Evolutionary conservation across 768 basidiomycete genomes (phyloP).

Genomic region (Infundibulicybe gibba): DNA sequence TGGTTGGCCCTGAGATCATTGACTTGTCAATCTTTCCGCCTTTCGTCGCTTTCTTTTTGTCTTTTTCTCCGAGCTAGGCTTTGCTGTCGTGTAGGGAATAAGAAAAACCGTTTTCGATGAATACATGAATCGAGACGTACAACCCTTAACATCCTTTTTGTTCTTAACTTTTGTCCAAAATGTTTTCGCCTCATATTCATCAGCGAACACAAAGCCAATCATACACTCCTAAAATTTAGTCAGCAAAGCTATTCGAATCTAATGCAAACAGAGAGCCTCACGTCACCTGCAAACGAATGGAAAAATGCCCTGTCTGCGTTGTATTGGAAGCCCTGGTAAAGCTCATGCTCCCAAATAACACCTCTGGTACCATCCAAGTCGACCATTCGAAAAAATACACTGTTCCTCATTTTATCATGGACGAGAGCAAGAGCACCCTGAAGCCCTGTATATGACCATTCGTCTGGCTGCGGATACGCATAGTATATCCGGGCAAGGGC

Average conservation of each 20-base stretch:
- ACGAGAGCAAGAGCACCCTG: constrained; percentile 83
- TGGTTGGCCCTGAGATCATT: constrained; percentile 80
- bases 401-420: constrained; percentile 52
- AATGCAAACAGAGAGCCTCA: constrained; percentile 32
- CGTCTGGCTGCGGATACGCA: constrained; percentile 69
- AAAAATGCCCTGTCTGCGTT: constrained; percentile 86
- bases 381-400: constrained; percentile 71
- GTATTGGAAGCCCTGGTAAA: constrained; percentile 81
- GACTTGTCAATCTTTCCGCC: constrained; percentile 89
- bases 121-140: constrained; percentile 28
- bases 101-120: neutral
- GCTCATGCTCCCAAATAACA: constrained; percentile 90
- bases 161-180: constrained; percentile 82
- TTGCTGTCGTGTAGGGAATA: constrained; percentile 20
- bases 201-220: constrained; percentile 88
- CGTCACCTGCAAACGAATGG: constrained; percentile 90
- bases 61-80: constrained; percentile 43
- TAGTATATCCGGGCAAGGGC: constrained; percentile 88
- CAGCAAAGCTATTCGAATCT: too few species aligned
- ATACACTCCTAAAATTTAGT: constrained; percentile 63
- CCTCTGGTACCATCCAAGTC: constrained; percentile 86
- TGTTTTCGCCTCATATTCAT: constrained; percentile 78
- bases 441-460: constrained; percentile 86
- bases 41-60: constrained; percentile 51
- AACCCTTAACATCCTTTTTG: constrained; percentile 56